Evolutionary conservation across 2,329 filamentous ascomycete genomes (phyloP).

Genomic region (Trichoderma sp.): DNA sequence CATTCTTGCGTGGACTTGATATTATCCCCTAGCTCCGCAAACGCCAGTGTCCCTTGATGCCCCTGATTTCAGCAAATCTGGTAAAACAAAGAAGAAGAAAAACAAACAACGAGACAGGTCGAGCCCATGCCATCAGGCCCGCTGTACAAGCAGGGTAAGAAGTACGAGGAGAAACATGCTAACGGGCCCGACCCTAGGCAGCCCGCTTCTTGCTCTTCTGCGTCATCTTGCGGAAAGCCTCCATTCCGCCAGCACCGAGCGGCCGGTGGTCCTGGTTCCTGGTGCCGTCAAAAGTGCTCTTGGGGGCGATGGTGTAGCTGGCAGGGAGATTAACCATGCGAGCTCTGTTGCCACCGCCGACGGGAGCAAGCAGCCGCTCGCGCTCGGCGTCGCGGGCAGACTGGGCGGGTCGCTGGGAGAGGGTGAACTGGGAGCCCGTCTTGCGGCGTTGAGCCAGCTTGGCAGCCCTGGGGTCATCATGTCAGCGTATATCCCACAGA

Average conservation of each 20-base stretch:
- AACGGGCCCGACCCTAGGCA: not conserved
- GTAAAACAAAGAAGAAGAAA: not conserved
- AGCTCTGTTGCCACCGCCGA: constrained; percentile 58
- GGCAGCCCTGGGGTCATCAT: constrained; percentile 48
- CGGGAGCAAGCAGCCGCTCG: constrained; percentile 61
- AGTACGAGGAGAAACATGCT: not conserved
- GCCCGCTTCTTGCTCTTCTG: constrained; percentile 61
- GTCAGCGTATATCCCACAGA: constrained; percentile 28
- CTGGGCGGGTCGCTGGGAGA: constrained; percentile 53
- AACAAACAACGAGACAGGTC: too few species aligned
- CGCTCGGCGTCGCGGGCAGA: constrained; percentile 55
- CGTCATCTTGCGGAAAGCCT: constrained; percentile 68
- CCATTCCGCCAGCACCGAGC: constrained; percentile 64
- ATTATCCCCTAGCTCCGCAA: constrained; percentile 8
- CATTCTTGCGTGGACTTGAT: constrained; percentile 15
- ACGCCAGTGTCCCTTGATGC: constrained; percentile 16
- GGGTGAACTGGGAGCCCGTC: constrained; percentile 52
- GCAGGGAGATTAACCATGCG: constrained; percentile 57
- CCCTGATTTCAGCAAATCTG: not conserved
- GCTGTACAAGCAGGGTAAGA: not conserved
- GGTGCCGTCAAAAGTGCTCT: constrained; percentile 62
- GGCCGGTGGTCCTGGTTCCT: constrained; percentile 58
- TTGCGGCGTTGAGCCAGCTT: constrained; percentile 55
- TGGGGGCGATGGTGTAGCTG: constrained; percentile 62
- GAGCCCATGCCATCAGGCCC: not conserved